Conservation (phyloP, 202 grass and related monocot genomes). For the Setaria italica region DNA sequence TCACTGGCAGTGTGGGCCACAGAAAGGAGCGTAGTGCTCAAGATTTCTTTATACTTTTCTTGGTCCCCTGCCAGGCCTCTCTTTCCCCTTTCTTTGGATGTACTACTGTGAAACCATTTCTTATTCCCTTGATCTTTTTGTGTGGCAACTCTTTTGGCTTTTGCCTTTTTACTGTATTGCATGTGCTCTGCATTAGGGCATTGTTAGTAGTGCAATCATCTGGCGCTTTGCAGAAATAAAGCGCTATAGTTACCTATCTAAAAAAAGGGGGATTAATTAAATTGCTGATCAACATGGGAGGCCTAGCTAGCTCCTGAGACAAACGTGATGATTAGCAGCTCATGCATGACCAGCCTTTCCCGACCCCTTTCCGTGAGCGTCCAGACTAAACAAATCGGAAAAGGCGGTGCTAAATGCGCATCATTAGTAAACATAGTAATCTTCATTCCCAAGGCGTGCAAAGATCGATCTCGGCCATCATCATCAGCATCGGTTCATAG, state of each 20-base stretch:
- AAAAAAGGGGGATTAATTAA: background rate
- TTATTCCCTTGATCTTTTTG: background rate
- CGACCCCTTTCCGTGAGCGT: conserved; percentile 20
- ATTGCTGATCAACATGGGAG: background rate
- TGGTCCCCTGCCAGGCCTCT: background rate
- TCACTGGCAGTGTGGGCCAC: background rate
- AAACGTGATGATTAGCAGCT: conserved; percentile 39
- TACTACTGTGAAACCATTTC: background rate
- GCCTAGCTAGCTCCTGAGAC: background rate
- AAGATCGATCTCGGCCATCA: background rate
- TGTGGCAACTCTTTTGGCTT: background rate
- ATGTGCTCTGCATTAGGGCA: background rate
- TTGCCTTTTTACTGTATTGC: background rate
- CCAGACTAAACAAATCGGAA: conserved; percentile 50
- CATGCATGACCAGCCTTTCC: conserved; percentile 15
- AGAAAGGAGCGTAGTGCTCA: conserved; percentile 7
- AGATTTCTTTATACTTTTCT: background rate
- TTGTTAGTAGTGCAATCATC: background rate
- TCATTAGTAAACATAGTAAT: background rate
- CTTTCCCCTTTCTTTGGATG: background rate
- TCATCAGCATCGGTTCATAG: background rate
- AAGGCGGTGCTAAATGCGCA: conserved; percentile 19
- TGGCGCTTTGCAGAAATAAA: background rate
- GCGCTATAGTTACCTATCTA: background rate
- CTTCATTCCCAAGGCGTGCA: conserved; percentile 30